These are phyloP conservation scores for Euphrasia confusa DNA, from an alignment of 257 asterid species.

Conservation along the genomic window DNA sequence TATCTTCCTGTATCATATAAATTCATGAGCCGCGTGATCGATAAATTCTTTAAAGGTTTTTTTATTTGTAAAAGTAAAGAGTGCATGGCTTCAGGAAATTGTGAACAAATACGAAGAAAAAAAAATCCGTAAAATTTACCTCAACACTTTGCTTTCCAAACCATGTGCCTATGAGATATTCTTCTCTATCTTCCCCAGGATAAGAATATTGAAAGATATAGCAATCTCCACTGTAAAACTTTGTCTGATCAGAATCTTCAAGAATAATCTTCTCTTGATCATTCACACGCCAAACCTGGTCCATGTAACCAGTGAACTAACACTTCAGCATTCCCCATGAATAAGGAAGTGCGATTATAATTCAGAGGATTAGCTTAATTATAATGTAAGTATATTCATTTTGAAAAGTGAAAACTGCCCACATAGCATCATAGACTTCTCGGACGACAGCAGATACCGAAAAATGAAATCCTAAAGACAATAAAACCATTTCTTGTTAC, in stretches of 20 bases:
- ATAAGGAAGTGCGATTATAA: conserved; percentile 9
- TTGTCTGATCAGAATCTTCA: conserved; percentile 41
- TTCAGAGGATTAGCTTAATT: conserved; percentile 3
- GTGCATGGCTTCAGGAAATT: conserved; percentile 12
- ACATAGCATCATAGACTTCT: neutral
- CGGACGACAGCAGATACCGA: neutral
- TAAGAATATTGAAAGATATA: conserved; percentile 66
- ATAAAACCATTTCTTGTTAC: no score
- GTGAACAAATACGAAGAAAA: conserved; percentile 8
- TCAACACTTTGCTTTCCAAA: conserved; percentile 60
- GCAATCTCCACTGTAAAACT: conserved; percentile 81
- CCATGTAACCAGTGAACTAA: conserved; percentile 21
- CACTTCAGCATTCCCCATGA: conserved; percentile 14
- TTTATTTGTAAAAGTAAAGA: neutral
- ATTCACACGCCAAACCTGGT: conserved; percentile 73
- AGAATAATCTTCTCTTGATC: conserved; percentile 45
- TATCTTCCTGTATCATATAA: conserved; percentile 56
- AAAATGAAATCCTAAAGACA: no score
- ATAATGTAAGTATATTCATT: conserved; percentile 9
- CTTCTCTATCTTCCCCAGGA: conserved; percentile 55
- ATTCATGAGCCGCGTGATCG: conserved; percentile 27
- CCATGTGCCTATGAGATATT: conserved; percentile 74
- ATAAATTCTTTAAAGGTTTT: conserved; percentile 19
- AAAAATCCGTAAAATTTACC: conserved; percentile 37
- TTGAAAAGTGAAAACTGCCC: neutral